These are phyloP conservation scores for Ehretia macrophylla DNA, from an alignment of 257 asterid genomes.

Conservation along the genomic window DNA sequence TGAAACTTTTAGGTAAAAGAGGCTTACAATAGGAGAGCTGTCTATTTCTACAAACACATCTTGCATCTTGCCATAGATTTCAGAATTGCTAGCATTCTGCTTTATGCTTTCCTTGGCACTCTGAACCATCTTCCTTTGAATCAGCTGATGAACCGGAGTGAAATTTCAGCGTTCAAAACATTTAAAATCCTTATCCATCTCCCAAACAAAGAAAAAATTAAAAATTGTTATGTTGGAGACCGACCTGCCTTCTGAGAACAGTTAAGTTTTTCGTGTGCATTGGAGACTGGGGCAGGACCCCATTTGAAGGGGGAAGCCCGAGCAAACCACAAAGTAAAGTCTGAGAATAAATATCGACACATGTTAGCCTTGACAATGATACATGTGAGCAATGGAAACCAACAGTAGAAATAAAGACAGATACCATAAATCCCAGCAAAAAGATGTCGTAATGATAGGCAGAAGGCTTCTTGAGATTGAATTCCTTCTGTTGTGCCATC, in stretches of 20 bases:
- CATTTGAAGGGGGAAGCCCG: conserved; percentile 68
- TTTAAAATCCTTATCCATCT: too few relatives aligned
- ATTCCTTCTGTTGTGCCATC: conserved; percentile 59
- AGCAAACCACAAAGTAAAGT: conserved; percentile 55
- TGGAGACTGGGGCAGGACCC: conserved; percentile 69
- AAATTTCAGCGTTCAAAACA: neutral
- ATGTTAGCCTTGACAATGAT: too few relatives aligned
- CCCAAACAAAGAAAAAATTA: neutral
- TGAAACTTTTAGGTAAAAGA: too few relatives aligned
- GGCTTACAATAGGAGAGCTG: conserved; percentile 39
- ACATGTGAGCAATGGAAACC: conserved; percentile 18
- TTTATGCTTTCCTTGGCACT: conserved; percentile 46
- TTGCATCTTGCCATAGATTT: conserved; percentile 59
- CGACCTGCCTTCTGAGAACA: conserved; percentile 43
- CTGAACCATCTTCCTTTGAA: conserved; percentile 48
- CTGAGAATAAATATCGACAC: conserved; percentile 15
- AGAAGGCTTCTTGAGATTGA: conserved; percentile 56
- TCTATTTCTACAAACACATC: conserved; percentile 49
- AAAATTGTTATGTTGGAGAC: neutral
- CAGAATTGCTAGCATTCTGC: conserved; percentile 37
- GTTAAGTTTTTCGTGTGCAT: conserved; percentile 60
- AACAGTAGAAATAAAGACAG: neutral
- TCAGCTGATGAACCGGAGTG: conserved; percentile 22
- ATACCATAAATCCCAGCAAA: conserved; percentile 56
- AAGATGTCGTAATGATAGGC: conserved; percentile 57